phyloP scores from a whole-genome alignment of 106 monocot genomes.

The Alisma plantagoaquatica region DNA sequence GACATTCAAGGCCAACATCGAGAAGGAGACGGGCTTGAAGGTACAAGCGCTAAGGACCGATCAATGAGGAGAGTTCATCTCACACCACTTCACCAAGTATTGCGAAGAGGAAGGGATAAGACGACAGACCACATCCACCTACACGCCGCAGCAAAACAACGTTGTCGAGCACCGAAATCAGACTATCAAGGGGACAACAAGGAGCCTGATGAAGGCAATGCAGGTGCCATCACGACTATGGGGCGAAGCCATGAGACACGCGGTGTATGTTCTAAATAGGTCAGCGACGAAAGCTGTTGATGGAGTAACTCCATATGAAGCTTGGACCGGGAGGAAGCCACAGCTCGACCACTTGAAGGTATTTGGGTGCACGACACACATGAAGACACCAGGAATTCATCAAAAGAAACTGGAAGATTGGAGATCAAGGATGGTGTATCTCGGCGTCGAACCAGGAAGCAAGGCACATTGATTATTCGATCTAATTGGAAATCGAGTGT shows the following conservation, averaged over 20 bases:
- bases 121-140: neutral
- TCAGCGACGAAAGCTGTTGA: neutral
- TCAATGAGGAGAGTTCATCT: neutral
- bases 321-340: no score
- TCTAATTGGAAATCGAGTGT: no score
- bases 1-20: neutral
- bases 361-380: no score
- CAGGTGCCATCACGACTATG: neutral
- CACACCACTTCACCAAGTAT: no score
- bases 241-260: neutral
- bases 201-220: neutral
- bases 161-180: neutral
- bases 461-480: no score
- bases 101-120: neutral
- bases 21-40: neutral
- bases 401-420: no score
- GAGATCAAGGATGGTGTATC: no score
- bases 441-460: no score
- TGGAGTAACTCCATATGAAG: no score
- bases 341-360: no score
- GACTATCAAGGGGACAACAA: neutral
- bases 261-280: neutral
- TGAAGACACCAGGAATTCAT: no score
- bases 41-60: neutral
- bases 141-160: conserved; percentile 1